Evolutionary conservation across 352 stramenopile species (phyloP).

Genomic region (Pythium utonaiense): DNA sequence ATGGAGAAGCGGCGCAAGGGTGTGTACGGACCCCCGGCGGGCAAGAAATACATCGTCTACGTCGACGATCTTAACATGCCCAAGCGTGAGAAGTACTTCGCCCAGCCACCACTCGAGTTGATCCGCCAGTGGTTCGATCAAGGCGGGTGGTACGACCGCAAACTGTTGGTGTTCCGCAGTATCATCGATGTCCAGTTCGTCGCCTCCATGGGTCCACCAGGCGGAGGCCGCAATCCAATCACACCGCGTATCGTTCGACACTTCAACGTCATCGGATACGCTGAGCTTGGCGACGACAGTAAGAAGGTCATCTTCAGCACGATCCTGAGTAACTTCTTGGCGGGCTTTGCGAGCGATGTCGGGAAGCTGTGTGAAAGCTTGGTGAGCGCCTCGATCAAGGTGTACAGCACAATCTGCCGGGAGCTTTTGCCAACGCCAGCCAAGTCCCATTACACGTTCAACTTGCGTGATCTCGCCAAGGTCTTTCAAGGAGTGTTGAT

Average conservation of each 20-base stretch:
- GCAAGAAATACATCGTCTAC: constrained; percentile 94
- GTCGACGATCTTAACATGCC: constrained; percentile 97
- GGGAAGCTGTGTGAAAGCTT: constrained; percentile 56
- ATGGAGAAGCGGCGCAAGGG: constrained; percentile 93
- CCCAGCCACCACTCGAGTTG: constrained; percentile 93
- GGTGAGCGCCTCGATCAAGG: constrained; percentile 82
- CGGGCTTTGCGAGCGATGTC: constrained; percentile 46
- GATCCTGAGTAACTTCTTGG: constrained; percentile 89
- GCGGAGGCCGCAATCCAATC: constrained; percentile 90
- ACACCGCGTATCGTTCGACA: constrained; percentile 89
- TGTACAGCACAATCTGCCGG: constrained; percentile 90
- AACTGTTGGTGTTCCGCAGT: constrained; percentile 87
- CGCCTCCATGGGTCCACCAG: constrained; percentile 89
- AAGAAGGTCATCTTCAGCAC: constrained; percentile 92
- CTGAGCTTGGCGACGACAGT: constrained; percentile 86
- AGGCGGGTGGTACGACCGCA: constrained; percentile 93
- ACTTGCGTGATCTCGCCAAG: constrained; percentile 92
- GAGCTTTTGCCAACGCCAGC: constrained; percentile 91
- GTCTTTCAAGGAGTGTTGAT: constrained; percentile 92
- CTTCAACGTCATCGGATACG: constrained; percentile 93
- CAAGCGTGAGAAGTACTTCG: constrained; percentile 92
- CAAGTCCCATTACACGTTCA: constrained; percentile 96
- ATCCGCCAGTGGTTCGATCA: constrained; percentile 94
- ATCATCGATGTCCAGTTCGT: constrained; percentile 90
- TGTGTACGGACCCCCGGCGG: constrained; percentile 87